These are phyloP conservation scores for Tritrichomonas foetus DNA, from an alignment of 208 protist species.

Conservation along the genomic window DNA sequence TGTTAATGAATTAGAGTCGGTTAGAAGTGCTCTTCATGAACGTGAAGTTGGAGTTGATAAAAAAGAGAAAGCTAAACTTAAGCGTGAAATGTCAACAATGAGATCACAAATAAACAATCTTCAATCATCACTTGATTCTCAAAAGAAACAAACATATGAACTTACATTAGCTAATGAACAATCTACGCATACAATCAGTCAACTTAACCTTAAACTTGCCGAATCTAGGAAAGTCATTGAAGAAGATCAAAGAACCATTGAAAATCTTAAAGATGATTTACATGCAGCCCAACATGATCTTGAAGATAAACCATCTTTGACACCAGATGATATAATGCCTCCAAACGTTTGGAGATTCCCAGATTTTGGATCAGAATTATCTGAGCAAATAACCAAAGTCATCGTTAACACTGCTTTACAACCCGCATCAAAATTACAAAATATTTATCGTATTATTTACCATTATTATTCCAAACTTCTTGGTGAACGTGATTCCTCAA, in stretches of 20 bases:
- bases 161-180: not conserved
- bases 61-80: not conserved
- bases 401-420: not conserved
- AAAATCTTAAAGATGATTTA: not conserved
- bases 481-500: not conserved
- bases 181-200: not conserved
- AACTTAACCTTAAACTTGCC: not conserved
- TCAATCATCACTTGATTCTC: not conserved
- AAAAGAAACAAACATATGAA: not conserved
- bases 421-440: not conserved
- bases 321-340: not conserved
- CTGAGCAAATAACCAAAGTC: not conserved
- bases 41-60: not conserved
- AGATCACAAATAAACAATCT: not conserved
- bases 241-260: not conserved
- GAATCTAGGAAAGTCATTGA: not conserved
- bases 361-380: not conserved
- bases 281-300: not conserved
- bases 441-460: not conserved
- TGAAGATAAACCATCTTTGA: not conserved
- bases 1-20: not conserved
- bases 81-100: no score
- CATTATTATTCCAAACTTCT: not conserved
- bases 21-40: slow-evolving; percentile 4
- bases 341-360: not conserved